A percentile compares a stretch with the other conserved stretches of the same genome.
phyloP scores from a whole-genome alignment of 2,329 filamentous ascomycete genomes.

The Ophiostoma tasmaniense region DNA sequence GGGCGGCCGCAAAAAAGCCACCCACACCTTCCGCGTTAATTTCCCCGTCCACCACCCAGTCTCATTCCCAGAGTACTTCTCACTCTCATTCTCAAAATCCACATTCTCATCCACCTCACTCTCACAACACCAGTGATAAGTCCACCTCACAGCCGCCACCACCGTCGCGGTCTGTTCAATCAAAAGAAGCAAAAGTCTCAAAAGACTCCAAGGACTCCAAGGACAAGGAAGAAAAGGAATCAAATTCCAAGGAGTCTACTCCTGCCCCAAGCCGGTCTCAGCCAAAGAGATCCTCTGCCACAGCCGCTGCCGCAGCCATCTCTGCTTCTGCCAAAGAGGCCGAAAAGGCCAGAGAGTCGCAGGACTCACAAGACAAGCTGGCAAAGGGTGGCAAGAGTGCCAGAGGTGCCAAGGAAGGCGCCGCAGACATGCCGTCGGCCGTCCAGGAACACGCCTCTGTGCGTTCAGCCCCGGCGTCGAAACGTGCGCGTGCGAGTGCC shows the following conservation, averaged over 20 bases:
- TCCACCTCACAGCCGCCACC: conserved; percentile 14
- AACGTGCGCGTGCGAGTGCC: conserved; percentile 17
- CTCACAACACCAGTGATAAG: conserved; percentile 9
- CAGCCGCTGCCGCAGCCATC: conserved; percentile 15
- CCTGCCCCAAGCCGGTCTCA: background rate
- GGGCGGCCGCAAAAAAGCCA: conserved; percentile 24
- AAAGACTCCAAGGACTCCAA: background rate
- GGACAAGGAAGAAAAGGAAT: background rate
- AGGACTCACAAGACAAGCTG: background rate
- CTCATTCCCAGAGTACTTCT: background rate
- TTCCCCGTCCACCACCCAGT: conserved; percentile 15
- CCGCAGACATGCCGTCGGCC: conserved; percentile 16
- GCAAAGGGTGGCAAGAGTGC: background rate
- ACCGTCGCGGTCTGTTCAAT: conserved; percentile 6
- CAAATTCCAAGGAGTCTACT: background rate
- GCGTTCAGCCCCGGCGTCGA: conserved; percentile 14
- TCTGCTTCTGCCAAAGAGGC: conserved; percentile 12
- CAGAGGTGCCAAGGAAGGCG: background rate
- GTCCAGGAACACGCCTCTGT: conserved; percentile 16
- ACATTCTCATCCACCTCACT: background rate
- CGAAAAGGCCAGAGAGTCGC: background rate
- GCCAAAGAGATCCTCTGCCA: conserved; percentile 11
- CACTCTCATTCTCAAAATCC: background rate
- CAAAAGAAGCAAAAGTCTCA: background rate
- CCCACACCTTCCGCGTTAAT: conserved; percentile 16